These are phyloP conservation scores for Rhododendron henanense DNA, from an alignment of 148 eudicot genomes.

Conservation along the genomic window DNA sequence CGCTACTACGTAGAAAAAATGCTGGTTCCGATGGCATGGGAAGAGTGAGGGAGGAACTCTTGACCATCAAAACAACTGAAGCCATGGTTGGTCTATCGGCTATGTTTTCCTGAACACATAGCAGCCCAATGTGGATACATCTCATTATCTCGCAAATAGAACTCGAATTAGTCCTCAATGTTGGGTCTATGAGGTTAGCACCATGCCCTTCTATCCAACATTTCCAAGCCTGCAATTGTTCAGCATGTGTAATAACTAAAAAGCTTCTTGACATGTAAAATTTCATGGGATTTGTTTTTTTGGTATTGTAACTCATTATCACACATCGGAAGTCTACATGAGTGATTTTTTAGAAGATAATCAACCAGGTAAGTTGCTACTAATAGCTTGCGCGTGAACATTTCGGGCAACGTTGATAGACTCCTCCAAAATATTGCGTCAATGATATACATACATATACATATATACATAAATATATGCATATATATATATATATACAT, in stretches of 20 bases:
- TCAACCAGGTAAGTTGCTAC: no score
- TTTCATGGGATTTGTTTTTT: background rate
- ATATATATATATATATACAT: no score
- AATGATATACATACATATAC: no score
- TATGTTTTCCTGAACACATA: constrained; percentile 25
- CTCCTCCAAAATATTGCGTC: no score
- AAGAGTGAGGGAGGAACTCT: constrained; percentile 16
- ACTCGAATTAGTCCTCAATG: constrained; percentile 4
- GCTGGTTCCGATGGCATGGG: constrained; percentile 30
- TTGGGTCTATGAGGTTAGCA: constrained; percentile 28
- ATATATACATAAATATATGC: no score
- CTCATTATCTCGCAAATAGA: constrained; percentile 14
- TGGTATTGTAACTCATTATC: no score
- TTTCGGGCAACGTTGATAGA: no score
- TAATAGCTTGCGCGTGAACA: no score
- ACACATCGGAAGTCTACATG: no score
- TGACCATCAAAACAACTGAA: constrained; percentile 18
- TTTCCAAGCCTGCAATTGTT: constrained; percentile 35
- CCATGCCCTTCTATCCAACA: constrained; percentile 28
- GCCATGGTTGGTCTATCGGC: constrained; percentile 33
- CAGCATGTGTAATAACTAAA: background rate
- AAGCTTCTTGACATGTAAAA: background rate
- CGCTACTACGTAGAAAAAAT: background rate
- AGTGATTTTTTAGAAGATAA: no score
- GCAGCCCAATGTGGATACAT: constrained; percentile 29